These are phyloP conservation scores for Mycena floridula DNA, from an alignment of 768 basidiomycete species.

Conservation along the genomic window DNA sequence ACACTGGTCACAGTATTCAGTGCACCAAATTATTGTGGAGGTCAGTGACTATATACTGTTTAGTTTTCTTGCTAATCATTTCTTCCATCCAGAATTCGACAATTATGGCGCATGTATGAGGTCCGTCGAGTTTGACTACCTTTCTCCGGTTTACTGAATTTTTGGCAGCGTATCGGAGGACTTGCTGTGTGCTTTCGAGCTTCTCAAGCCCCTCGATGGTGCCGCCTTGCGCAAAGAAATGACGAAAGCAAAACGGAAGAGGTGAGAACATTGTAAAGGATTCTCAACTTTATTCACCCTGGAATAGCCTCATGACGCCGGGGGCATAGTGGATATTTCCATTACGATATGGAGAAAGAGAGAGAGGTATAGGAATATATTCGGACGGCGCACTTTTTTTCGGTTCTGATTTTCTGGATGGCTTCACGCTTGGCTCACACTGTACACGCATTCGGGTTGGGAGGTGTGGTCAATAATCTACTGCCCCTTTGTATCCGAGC, in stretches of 20 bases:
- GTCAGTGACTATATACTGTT: conserved; percentile 44
- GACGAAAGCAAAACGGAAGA: conserved; percentile 98
- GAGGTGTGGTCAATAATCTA: too few relatives aligned
- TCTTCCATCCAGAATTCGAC: conserved; percentile 67
- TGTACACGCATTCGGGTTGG: too few relatives aligned
- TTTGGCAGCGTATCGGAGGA: conserved; percentile 85
- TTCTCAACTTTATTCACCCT: too few relatives aligned
- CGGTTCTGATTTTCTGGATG: too few relatives aligned
- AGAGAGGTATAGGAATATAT: too few relatives aligned
- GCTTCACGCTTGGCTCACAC: too few relatives aligned
- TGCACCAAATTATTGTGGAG: conserved; percentile 94
- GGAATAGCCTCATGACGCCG: too few relatives aligned
- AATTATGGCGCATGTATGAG: conserved; percentile 96
- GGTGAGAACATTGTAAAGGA: too few relatives aligned
- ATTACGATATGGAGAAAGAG: too few relatives aligned
- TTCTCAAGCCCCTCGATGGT: conserved; percentile 92
- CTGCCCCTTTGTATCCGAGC: too few relatives aligned
- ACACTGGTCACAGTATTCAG: conserved; percentile 98
- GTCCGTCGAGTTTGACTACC: conserved; percentile 33
- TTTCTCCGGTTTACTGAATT: conserved; percentile 9
- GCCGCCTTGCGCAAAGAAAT: conserved; percentile 95
- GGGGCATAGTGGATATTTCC: too few relatives aligned
- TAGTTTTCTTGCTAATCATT: conserved; percentile 15
- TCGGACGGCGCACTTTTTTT: too few relatives aligned
- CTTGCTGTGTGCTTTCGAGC: conserved; percentile 92